phyloP scores from a whole-genome alignment of 495 filamentous ascomycete genomes.

The Astrocystis sublimbata region DNA sequence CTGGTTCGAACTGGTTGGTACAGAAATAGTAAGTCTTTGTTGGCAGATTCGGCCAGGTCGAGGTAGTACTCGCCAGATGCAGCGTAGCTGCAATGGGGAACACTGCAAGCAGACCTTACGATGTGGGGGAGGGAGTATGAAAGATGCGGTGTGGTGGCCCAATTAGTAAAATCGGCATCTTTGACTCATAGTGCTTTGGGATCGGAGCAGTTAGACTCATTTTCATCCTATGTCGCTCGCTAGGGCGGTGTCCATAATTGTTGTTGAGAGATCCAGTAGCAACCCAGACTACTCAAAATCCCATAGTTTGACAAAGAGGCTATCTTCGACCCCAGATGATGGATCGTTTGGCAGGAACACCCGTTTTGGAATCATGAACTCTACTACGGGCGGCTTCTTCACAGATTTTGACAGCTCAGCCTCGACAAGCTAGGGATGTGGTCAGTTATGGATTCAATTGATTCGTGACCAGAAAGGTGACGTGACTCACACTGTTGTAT shows the following conservation, averaged over 20 bases:
- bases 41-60: slow-evolving; percentile 8
- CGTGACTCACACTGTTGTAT: slow-evolving; percentile 72
- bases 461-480: slow-evolving; percentile 19
- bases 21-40: slow-evolving; percentile 14
- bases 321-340: slow-evolving; percentile 44
- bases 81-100: not conserved
- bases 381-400: slow-evolving; percentile 83
- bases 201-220: slow-evolving; percentile 8
- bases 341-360: slow-evolving; percentile 66
- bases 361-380: slow-evolving; percentile 89
- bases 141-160: slow-evolving; percentile 6
- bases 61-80: not conserved
- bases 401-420: slow-evolving; percentile 78
- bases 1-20: slow-evolving; percentile 2
- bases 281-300: slow-evolving; percentile 43
- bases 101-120: not conserved
- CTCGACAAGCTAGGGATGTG: slow-evolving; percentile 64
- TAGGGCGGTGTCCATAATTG: not conserved
- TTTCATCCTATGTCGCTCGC: not conserved
- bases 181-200: slow-evolving; percentile 13
- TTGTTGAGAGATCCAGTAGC: not conserved
- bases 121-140: slow-evolving; percentile 1
- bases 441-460: slow-evolving; percentile 29
- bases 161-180: slow-evolving; percentile 9
- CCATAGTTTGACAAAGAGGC: slow-evolving; percentile 57